Conservation (phyloP, 2,329 filamentous ascomycete genomes). For the Graphiopsis chlorocephala region DNA sequence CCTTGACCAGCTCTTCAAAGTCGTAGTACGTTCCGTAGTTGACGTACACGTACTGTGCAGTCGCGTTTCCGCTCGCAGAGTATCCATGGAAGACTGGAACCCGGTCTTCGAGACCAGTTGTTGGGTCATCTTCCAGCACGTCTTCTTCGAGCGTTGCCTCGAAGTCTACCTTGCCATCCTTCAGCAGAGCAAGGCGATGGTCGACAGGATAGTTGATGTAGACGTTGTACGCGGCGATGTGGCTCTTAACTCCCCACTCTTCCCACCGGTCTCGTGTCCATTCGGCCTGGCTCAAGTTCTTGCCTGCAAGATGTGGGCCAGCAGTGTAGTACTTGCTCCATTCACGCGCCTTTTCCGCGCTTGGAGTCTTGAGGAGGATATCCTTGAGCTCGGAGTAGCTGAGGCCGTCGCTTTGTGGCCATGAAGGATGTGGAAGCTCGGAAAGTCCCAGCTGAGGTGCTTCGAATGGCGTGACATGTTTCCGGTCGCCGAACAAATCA, state of each 20-base stretch:
- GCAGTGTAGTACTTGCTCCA: conserved; percentile 53
- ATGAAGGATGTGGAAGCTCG: conserved; percentile 36
- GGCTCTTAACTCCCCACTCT: conserved; percentile 47
- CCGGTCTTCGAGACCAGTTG: conserved; percentile 66
- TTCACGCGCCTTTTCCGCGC: conserved; percentile 48
- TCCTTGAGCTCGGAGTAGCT: conserved; percentile 55
- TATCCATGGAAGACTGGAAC: conserved; percentile 95
- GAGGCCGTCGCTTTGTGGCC: conserved; percentile 47
- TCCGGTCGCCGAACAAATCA: conserved; percentile 35
- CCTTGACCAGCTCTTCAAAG: conserved; percentile 74
- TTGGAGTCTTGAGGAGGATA: conserved; percentile 54
- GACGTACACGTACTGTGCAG: conserved; percentile 79
- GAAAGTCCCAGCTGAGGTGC: conserved; percentile 1
- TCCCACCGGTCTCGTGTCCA: conserved; percentile 51
- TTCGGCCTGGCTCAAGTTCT: conserved; percentile 51
- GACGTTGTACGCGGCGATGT: conserved; percentile 50
- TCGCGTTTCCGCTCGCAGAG: conserved; percentile 88
- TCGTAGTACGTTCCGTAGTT: conserved; percentile 88
- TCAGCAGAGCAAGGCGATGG: conserved; percentile 46
- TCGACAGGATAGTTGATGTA: conserved; percentile 52
- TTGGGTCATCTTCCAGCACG: conserved; percentile 76
- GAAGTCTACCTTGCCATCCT: conserved; percentile 36
- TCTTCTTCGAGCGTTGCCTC: conserved; percentile 77
- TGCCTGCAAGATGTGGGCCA: conserved; percentile 51
- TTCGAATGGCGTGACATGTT: conserved; percentile 18